Base-by-base conservation (phyloP, 169 alveolate genomes). In the Cryptosporidium felis region DNA sequence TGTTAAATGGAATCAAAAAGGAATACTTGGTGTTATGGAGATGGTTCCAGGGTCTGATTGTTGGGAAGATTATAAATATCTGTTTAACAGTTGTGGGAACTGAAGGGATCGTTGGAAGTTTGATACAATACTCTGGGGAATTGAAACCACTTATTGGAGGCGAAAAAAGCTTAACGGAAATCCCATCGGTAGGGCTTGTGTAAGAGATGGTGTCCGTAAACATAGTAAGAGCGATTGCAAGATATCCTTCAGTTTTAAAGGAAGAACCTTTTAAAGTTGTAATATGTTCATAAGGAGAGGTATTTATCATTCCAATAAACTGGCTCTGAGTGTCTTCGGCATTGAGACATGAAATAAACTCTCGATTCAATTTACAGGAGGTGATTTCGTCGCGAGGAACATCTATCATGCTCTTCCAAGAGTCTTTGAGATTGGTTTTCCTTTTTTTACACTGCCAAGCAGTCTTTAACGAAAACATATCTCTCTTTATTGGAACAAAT, bases 11-110 rank as follows among this genome's bases (percentile, higher is more conserved):
- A 3, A 74, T 53, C 18, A 74, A 32, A 12, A 74, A 74, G n/a
- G 85, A 74, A 10, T 74, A 74, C 46, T 49, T 49, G 8, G 85
- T 74, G 10, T 74, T 74, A 18, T 74, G 63, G 8, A 74, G 40
- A 74, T 74, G 85, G 56, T 74, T 67, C 85, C 85, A 74, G 0
- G 85, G 51, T 23, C 56, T 74, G 10, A 74, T 59, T 36, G 85
- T 74, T 5, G 85, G 85, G 61, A 53, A 74, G 18, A 74, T 74
- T 16, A 74, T 49, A 53, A 74, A 74, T 23, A 53, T 28, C 0
- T 74, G 85, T 1, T 26, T 26, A 6, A 47, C 45, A 2, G 26
- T 36, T 51, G 66, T 53, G 16, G 85, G 85, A 4, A 41, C 56
- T 23, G 40, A 23, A 14, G 85, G 85, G 18, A 74, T 74, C 67